Evolutionary conservation across 148 eudicot species (phyloP).

Genomic region (Amaranthus hypochondriacus): DNA sequence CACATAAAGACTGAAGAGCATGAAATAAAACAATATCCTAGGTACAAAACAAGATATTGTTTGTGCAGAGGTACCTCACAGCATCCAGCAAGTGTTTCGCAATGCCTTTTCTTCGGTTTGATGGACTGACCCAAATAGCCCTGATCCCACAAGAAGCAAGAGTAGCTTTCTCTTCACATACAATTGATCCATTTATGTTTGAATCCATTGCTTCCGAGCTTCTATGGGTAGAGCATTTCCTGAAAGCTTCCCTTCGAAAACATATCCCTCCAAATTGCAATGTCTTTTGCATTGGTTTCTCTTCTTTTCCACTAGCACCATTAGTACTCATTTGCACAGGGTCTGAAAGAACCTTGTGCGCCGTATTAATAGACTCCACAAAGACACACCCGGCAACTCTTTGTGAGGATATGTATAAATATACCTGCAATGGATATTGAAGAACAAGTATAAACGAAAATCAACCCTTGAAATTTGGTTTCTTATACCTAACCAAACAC

Average conservation of each 20-base stretch:
- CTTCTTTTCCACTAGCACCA: slow-evolving; percentile 27
- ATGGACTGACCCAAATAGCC: slow-evolving; percentile 87
- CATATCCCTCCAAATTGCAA: slow-evolving; percentile 72
- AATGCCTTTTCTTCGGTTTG: slow-evolving; percentile 65
- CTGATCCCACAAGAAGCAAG: slow-evolving; percentile 71
- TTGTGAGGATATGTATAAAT: slow-evolving; percentile 53
- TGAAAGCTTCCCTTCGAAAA: slow-evolving; percentile 55
- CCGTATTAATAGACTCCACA: slow-evolving; percentile 56
- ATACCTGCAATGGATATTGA: slow-evolving; percentile 49
- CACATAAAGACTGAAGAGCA: too few relatives aligned
- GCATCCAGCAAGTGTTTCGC: slow-evolving; percentile 82
- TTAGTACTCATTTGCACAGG: slow-evolving; percentile 22
- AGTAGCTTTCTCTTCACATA: slow-evolving; percentile 59
- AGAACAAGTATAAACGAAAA: background rate
- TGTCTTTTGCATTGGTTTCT: slow-evolving; percentile 30
- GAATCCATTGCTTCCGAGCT: slow-evolving; percentile 23
- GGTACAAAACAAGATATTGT: too few relatives aligned
- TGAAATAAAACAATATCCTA: too few relatives aligned
- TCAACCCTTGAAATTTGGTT: too few relatives aligned
- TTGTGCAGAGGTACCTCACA: slow-evolving; percentile 42
- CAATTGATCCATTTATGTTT: slow-evolving; percentile 41
- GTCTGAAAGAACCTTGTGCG: slow-evolving; percentile 43
- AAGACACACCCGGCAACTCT: slow-evolving; percentile 71
- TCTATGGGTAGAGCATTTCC: slow-evolving; percentile 22
- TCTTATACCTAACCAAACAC: background rate